Base-by-base conservation (phyloP, 257 asterid species). In the Primulina huaijiensis region DNA sequence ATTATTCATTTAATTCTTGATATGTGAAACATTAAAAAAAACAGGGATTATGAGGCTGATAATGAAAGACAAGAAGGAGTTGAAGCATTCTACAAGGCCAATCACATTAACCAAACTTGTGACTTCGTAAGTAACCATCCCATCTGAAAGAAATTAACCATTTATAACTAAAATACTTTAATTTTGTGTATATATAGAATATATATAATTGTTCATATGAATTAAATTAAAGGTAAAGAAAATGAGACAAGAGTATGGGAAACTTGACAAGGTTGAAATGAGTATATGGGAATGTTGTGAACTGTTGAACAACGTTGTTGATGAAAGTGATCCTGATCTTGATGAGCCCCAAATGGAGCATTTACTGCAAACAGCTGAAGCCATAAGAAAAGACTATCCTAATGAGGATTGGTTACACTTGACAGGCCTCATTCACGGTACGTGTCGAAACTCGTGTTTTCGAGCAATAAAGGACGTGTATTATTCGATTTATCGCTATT, bases 271-370 rank as follows among this genome's bases (percentile, higher is more conserved):
- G 61, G 82, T 77, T 16, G 95, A 86, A 67, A 90, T 90, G 98
- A 87, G 97, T 81, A 86, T 93, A 33, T 93, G 98, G 98, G 95
- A 90, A 75, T 90, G 97, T 23, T 93, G 96, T 74, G 96, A 93
- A 70, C 90, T 93, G 5, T 72, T 93, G 2, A 93, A 93, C 76
- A 72, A 80, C 2, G 87, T 91, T 8, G 87, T 91, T 11, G 97
- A 89, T 72, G 97, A 91, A 31, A 91, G 96, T 67, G 96, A 91
- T 33, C 97, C 98, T 21, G 98, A 92, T 27, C 76, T 92, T 70
- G 97, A 93, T 50, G 97, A 88, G 67, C 98, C 98, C 5, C 97
- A 90, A 75, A 93, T 93, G n/a, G 83, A 93, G 74, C 98, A 93
- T 40, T 82, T 93, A 64, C 72, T 93, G 57, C 97, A 93, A 55